phyloP scores from a whole-genome alignment of 176 grass and related monocot species.

The Phragmites australis region DNA sequence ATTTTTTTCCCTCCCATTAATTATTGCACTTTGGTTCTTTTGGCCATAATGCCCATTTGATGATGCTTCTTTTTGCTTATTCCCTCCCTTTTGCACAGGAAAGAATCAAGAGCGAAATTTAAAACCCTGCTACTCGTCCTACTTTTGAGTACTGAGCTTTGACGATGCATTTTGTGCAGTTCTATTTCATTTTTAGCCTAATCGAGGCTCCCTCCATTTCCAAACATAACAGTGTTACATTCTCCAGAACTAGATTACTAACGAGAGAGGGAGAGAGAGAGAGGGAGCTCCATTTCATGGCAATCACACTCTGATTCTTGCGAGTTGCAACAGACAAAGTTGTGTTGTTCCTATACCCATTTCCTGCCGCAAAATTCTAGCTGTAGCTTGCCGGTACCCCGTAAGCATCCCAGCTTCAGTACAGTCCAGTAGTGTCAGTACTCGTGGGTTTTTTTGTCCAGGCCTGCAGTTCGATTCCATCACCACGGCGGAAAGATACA shows the following conservation, averaged over 20 bases:
- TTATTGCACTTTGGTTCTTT: slow-evolving; percentile 24
- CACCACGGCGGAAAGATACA: slow-evolving; percentile 25
- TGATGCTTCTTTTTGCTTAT: not conserved
- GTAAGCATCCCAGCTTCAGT: not conserved
- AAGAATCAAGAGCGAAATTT: not conserved
- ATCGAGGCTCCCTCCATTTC: no score
- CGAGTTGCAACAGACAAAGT: not conserved
- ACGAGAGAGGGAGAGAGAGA: no score
- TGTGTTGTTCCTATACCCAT: not conserved
- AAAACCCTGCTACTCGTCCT: not conserved
- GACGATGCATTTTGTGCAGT: not conserved
- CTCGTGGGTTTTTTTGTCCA: slow-evolving; percentile 4
- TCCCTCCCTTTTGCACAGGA: not conserved
- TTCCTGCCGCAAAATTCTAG: not conserved
- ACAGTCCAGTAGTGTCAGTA: not conserved
- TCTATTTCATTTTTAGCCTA: not conserved
- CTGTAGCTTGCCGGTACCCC: not conserved
- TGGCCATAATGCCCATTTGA: not conserved
- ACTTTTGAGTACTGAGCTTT: not conserved
- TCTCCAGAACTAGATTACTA: no score
- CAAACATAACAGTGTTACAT: no score
- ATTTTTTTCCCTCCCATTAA: not conserved
- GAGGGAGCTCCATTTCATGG: not conserved
- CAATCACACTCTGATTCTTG: not conserved
- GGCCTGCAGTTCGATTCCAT: not conserved